A percentile compares a stretch with the other conserved stretches of the same genome.
Conservation (phyloP, 805 yeast genomes). For the Jamesozyma hellenica region DNA sequence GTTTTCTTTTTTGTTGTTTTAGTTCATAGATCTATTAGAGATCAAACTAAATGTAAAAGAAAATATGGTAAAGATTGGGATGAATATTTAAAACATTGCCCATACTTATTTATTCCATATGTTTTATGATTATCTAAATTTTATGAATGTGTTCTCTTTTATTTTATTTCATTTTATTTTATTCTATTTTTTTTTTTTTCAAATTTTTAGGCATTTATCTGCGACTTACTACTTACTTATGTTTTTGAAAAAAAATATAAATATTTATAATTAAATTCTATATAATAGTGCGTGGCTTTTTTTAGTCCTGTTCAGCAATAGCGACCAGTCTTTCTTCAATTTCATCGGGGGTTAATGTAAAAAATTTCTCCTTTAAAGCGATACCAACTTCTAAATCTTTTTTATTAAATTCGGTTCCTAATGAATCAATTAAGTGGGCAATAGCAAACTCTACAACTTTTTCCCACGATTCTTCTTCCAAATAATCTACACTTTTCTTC, state of each 20-base stretch:
- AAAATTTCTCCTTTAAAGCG: slow-evolving; percentile 64
- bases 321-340: slow-evolving; percentile 90
- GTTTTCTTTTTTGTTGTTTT: slow-evolving; percentile 78
- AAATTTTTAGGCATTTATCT: background rate
- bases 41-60: slow-evolving; percentile 67
- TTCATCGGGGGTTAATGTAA: slow-evolving; percentile 68
- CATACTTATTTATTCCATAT: slow-evolving; percentile 85
- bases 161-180: background rate
- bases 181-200: background rate
- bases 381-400: slow-evolving; percentile 91
- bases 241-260: background rate
- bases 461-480: slow-evolving; percentile 65
- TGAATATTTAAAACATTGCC: slow-evolving; percentile 74
- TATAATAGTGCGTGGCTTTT: no score
- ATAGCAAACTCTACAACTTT: slow-evolving; percentile 84
- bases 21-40: slow-evolving; percentile 82
- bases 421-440: slow-evolving; percentile 70
- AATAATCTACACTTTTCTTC: slow-evolving; percentile 33
- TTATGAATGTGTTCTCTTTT: background rate
- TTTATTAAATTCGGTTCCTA: slow-evolving; percentile 89
- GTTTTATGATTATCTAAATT: slow-evolving; percentile 51
- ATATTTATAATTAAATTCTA: no score
- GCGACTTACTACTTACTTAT: no score
- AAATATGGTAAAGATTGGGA: slow-evolving; percentile 96
- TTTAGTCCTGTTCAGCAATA: slow-evolving; percentile 89